Conservation (phyloP, 768 basidiomycete genomes). For the Omphalotus guepiniiformis region DNA sequence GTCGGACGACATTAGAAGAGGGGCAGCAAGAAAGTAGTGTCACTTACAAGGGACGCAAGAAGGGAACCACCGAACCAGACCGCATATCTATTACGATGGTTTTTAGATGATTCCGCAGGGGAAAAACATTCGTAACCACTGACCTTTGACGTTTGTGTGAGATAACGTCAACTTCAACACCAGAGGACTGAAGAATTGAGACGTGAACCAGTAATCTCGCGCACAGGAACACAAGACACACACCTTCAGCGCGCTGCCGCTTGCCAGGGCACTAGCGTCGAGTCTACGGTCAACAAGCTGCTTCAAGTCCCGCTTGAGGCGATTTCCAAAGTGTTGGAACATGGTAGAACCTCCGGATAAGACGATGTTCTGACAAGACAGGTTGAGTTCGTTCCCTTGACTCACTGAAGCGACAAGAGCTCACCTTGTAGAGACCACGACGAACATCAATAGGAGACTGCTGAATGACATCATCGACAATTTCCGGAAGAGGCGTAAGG, state of each 20-base stretch:
- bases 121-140: slow-evolving; percentile 15
- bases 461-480: slow-evolving; percentile 95
- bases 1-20: background rate
- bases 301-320: slow-evolving; percentile 93
- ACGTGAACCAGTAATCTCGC: background rate
- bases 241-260: slow-evolving; percentile 76
- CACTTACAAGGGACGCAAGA: slow-evolving; percentile 81
- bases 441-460: slow-evolving; percentile 96
- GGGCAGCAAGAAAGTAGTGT: background rate
- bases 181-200: slow-evolving; percentile 68
- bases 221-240: slow-evolving; percentile 15
- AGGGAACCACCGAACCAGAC: slow-evolving; percentile 99
- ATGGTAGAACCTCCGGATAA: slow-evolving; percentile 96
- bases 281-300: slow-evolving; percentile 89
- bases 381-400: no score
- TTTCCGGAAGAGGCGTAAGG: slow-evolving; percentile 91
- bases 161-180: slow-evolving; percentile 97
- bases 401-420: slow-evolving; percentile 5
- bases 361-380: slow-evolving; percentile 77
- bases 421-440: slow-evolving; percentile 91
- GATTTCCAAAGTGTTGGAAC: slow-evolving; percentile 98
- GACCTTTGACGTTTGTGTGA: slow-evolving; percentile 96
- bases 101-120: slow-evolving; percentile 5
- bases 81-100: slow-evolving; percentile 61
- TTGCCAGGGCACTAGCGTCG: slow-evolving; percentile 67